Base-by-base conservation (phyloP, 2,329 filamentous ascomycete genomes). In the Macrophomina phaseolina region DNA sequence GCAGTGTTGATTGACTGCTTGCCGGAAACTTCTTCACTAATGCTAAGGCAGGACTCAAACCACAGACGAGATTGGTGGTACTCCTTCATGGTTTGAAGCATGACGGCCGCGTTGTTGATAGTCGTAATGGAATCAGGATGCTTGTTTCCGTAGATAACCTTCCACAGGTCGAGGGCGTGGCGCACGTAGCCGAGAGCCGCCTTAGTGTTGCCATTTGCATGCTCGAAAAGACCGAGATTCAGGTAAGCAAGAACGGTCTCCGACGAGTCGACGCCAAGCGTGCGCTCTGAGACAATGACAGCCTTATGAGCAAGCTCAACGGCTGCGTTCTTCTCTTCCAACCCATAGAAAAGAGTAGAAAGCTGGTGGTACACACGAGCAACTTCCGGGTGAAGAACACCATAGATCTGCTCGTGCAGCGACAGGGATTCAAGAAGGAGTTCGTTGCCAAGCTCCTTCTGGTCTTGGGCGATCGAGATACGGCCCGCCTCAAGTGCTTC, bases 111-210 rank as follows among this genome's bases (percentile, higher is more conserved):
- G 75, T 99, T 99, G 86, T 98, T 99, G 81, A 98, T 91, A 16
- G 95, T 98, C 8, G 96, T 99, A 80, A 99, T 97, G 8, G 93
- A 97, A 81, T 99, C 95, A 3, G 95, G 95, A 80, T 99, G 95
- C 73, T 93, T 91, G 36, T 90, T 84, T 38, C 95, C 95, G 77
- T 97, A 99, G 73, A 98, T 94, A 73, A 98, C 87, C 84, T 97
- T 97, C 94, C 94, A 98, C 69, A 99, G 85, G 76, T 95, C 90
- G 71, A 99, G 87, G 6, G 95, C 95, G 78, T 99, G 95, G 77
- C 92, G 92, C 70, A 96, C 91, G 77, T 97, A 97, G 12, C 87
- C 85, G 65, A 99, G 84, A n/a, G 94, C 95, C 67, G 88, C 86
- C 80, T 90, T 91, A 76, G 94, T 97, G 77, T 97, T 94, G 70